Percentiles rank a stretch among this genome's conserved stretches.
Evolutionary conservation across 306 rosid species (phyloP).

Genomic region (Cicer pinnatifidum): DNA sequence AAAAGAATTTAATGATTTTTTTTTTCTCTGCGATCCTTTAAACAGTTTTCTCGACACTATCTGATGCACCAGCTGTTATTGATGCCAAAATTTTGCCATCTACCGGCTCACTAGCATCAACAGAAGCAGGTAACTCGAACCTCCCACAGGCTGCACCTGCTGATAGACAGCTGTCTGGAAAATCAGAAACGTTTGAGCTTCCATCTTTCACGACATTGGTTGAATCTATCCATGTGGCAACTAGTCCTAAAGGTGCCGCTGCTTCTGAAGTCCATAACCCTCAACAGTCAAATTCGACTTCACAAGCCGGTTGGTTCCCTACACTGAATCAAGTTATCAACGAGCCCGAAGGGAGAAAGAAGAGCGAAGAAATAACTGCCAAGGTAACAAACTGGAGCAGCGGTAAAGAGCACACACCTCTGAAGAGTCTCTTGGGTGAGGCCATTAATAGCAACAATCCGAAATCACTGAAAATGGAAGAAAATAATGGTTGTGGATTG

Average conservation of each 20-base stretch:
- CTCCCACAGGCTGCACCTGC: constrained; percentile 42
- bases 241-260: constrained; percentile 45
- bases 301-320: constrained; percentile 86
- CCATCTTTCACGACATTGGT: constrained; percentile 91
- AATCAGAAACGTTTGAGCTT: constrained; percentile 67
- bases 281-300: constrained; percentile 44
- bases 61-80: constrained; percentile 57
- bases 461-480: constrained; percentile 57
- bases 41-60: constrained; percentile 80
- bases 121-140: constrained; percentile 45
- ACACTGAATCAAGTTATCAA: constrained; percentile 60
- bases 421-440: constrained; percentile 84
- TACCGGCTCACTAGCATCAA: constrained; percentile 39
- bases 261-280: constrained; percentile 51
- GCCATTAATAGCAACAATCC: constrained; percentile 62
- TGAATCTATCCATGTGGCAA: constrained; percentile 48
- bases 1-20: neutral
- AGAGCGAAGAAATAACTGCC: constrained; percentile 78
- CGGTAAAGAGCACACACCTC: constrained; percentile 72
- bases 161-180: constrained; percentile 52
- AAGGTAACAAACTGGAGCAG: constrained; percentile 89
- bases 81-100: constrained; percentile 55
- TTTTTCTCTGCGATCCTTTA: constrained; percentile 39
- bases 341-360: constrained; percentile 72
- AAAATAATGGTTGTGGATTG: constrained; percentile 47